These are phyloP conservation scores for Volutella citrinella DNA, from an alignment of 2,329 filamentous ascomycete species.

Conservation along the genomic window DNA sequence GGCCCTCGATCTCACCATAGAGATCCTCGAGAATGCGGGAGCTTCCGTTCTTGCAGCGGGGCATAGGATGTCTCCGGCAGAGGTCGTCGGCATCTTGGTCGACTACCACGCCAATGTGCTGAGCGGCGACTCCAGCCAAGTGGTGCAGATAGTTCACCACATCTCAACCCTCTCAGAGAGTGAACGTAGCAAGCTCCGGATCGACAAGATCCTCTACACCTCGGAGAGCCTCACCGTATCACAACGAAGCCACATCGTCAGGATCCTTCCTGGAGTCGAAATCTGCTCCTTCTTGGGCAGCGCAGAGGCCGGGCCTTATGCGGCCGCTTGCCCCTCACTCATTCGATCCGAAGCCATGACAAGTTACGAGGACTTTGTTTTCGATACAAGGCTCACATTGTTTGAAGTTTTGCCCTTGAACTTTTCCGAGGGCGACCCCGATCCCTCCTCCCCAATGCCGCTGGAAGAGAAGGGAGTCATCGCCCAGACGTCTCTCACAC, in stretches of 20 bases:
- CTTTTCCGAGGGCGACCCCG: slow-evolving; percentile 1
- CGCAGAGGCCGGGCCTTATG: slow-evolving; percentile 41
- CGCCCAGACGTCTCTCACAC: slow-evolving; percentile 39
- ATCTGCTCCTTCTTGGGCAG: slow-evolving; percentile 41
- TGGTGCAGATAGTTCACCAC: slow-evolving; percentile 34
- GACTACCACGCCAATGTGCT: slow-evolving; percentile 36
- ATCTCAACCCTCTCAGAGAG: slow-evolving; percentile 27
- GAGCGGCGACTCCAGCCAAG: slow-evolving; percentile 35
- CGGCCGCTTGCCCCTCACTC: slow-evolving; percentile 28
- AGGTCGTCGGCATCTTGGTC: slow-evolving; percentile 24
- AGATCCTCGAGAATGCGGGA: slow-evolving; percentile 39
- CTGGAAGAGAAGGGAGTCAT: slow-evolving; percentile 35
- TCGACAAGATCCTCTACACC: slow-evolving; percentile 43
- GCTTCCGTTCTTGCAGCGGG: slow-evolving; percentile 38
- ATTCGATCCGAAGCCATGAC: slow-evolving; percentile 10
- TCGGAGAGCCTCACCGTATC: slow-evolving; percentile 36
- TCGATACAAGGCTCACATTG: slow-evolving; percentile 33
- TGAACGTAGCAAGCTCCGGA: slow-evolving; percentile 20
- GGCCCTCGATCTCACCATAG: slow-evolving; percentile 37
- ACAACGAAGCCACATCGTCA: slow-evolving; percentile 30
- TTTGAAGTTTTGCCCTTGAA: slow-evolving; percentile 35
- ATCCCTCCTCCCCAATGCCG: slow-evolving; percentile 15
- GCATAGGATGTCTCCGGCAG: slow-evolving; percentile 18
- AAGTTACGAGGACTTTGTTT: slow-evolving; percentile 32
- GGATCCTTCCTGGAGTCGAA: slow-evolving; percentile 28